Evolutionary conservation across 805 yeast genomes (phyloP).

Genomic region (Lachancea mirantina): DNA sequence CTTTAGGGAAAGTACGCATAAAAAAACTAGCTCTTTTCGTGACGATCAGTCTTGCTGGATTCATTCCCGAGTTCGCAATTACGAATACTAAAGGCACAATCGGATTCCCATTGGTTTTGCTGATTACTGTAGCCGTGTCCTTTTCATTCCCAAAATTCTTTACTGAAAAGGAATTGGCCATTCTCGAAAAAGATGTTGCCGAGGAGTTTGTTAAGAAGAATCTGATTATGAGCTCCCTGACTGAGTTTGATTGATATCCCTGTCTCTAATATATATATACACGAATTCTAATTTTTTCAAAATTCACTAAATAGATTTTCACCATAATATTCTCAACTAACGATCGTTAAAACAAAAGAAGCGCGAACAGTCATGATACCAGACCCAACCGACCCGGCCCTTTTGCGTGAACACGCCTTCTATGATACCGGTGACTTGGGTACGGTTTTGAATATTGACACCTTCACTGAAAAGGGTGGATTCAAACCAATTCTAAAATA

Average conservation of each 20-base stretch:
- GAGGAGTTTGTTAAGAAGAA: slow-evolving; percentile 49
- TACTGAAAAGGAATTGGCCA: slow-evolving; percentile 48
- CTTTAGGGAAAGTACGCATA: slow-evolving; percentile 29
- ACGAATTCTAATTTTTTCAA: too few relatives aligned
- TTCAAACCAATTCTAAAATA: slow-evolving; percentile 22
- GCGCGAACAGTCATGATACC: too few relatives aligned
- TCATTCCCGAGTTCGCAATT: slow-evolving; percentile 75
- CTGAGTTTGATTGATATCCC: not conserved
- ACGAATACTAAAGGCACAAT: slow-evolving; percentile 86
- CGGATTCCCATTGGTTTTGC: slow-evolving; percentile 83
- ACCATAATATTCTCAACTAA: too few relatives aligned
- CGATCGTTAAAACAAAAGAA: too few relatives aligned
- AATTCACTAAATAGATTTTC: not conserved
- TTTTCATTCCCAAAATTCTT: slow-evolving; percentile 58
- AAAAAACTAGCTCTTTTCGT: slow-evolving; percentile 47
- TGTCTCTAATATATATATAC: not conserved
- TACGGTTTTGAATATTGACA: slow-evolving; percentile 22
- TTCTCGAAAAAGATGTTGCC: slow-evolving; percentile 62
- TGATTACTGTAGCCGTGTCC: slow-evolving; percentile 57
- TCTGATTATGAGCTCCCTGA: slow-evolving; percentile 15
- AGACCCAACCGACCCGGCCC: slow-evolving; percentile 30
- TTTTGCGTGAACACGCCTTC: slow-evolving; percentile 33
- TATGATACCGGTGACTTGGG: slow-evolving; percentile 28
- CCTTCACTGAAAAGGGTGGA: slow-evolving; percentile 28
- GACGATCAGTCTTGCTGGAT: slow-evolving; percentile 54